phyloP scores from a whole-genome alignment of 805 yeast genomes.

The Nakazawaea ishiwadae region DNA sequence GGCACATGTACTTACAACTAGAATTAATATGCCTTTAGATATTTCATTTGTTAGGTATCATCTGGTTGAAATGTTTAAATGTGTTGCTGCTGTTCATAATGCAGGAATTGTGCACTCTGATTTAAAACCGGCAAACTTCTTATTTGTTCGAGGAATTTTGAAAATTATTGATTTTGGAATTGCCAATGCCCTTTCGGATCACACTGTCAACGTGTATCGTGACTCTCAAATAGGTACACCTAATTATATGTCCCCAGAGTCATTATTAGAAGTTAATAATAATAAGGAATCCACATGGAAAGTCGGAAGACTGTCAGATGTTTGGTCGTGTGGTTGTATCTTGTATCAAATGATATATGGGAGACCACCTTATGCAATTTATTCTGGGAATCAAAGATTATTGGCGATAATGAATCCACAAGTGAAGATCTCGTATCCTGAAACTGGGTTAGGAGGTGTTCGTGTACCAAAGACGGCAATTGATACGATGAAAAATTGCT shows the following conservation, averaged over 20 bases:
- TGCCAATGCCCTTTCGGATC: conserved; percentile 91
- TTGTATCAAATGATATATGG: conserved; percentile 95
- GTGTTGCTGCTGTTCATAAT: conserved; percentile 84
- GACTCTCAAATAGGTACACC: conserved; percentile 95
- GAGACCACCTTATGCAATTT: conserved; percentile 81
- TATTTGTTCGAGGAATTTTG: conserved; percentile 76
- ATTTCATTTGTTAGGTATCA: conserved; percentile 75
- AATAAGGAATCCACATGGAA: conserved; percentile 43
- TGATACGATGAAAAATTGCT: conserved; percentile 67
- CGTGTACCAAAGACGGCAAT: conserved; percentile 66
- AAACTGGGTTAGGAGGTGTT: conserved; percentile 53
- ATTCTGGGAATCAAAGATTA: conserved; percentile 70
- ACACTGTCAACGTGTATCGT: conserved; percentile 84
- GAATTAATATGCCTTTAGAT: conserved; percentile 50
- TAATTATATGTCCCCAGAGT: conserved; percentile 97
- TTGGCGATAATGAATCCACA: conserved; percentile 85
- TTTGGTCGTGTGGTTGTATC: conserved; percentile 98
- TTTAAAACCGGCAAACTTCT: conserved; percentile 61
- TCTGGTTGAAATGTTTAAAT: conserved; percentile 70
- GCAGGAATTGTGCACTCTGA: conserved; percentile 65
- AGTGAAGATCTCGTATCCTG: conserved; percentile 63
- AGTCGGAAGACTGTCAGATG: conserved; percentile 92
- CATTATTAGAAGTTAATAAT: conserved; percentile 60
- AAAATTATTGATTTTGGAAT: conserved; percentile 95
- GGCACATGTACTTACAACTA: conserved; percentile 68